Evolutionary conservation across 2,329 filamentous ascomycete species (phyloP).

Genomic region (Rachicladosporium sp.): DNA sequence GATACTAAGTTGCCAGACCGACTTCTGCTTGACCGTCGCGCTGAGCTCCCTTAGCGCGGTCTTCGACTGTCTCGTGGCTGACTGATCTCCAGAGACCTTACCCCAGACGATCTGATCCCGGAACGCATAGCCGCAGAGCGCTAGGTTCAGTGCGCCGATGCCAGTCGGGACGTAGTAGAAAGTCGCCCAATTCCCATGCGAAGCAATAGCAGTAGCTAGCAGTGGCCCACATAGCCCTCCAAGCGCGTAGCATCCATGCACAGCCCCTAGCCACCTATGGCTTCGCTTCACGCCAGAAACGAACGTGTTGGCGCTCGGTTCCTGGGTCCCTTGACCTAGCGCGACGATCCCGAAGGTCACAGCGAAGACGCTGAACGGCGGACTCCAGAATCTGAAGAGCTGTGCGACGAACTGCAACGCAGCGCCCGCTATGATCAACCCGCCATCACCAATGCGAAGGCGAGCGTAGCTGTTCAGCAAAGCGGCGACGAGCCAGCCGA

Average conservation of each 20-base stretch:
- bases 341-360: conserved; percentile 47
- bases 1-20: conserved; percentile 46
- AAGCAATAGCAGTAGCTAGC: conserved; percentile 10
- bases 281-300: conserved; percentile 23
- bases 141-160: conserved; percentile 9
- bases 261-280: conserved; percentile 10
- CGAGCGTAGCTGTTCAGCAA: conserved; percentile 43
- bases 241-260: conserved; percentile 11
- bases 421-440: conserved; percentile 46
- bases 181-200: conserved; percentile 7
- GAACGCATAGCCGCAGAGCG: conserved; percentile 8
- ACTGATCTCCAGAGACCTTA: conserved; percentile 11
- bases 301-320: conserved; percentile 52
- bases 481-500: conserved; percentile 48
- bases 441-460: conserved; percentile 42
- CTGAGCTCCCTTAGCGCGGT: conserved; percentile 33
- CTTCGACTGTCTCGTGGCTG: conserved; percentile 5
- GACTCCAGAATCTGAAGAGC: conserved; percentile 42
- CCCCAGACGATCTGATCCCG: conserved; percentile 2
- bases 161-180: conserved; percentile 10
- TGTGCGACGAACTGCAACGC: conserved; percentile 43
- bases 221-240: conserved; percentile 9
- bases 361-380: conserved; percentile 46
- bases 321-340: conserved; percentile 50
- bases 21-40: conserved; percentile 31